Conservation (phyloP, 2,329 filamentous ascomycete genomes). For the Xylariaceae sp. region DNA sequence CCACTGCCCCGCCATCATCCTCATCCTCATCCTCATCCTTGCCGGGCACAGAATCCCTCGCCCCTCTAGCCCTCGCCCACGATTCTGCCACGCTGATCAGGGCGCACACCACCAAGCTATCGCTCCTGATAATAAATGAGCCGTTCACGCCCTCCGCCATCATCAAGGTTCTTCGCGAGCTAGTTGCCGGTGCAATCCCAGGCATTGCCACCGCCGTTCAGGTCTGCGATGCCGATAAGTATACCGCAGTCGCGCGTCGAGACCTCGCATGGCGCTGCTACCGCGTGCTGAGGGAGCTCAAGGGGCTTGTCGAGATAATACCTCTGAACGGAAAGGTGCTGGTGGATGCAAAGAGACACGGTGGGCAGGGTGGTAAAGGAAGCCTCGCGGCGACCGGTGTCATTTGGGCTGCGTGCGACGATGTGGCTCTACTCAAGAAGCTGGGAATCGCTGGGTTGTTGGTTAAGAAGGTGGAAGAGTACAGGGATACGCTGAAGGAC, state of each 20-base stretch:
- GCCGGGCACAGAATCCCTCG: slow-evolving; percentile 39
- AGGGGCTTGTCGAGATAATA: slow-evolving; percentile 62
- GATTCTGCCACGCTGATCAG: slow-evolving; percentile 74
- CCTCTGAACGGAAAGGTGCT: slow-evolving; percentile 59
- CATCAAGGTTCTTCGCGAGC: slow-evolving; percentile 67
- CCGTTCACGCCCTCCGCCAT: slow-evolving; percentile 84
- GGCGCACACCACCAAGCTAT: slow-evolving; percentile 85
- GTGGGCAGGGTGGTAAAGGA: slow-evolving; percentile 48
- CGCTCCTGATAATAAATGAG: slow-evolving; percentile 81
- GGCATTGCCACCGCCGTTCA: slow-evolving; percentile 73
- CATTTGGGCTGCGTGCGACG: slow-evolving; percentile 83
- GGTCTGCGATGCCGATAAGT: slow-evolving; percentile 61
- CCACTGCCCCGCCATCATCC: slow-evolving; percentile 19
- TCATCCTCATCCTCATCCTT: slow-evolving; percentile 15
- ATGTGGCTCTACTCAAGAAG: slow-evolving; percentile 63
- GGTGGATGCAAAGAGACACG: slow-evolving; percentile 50
- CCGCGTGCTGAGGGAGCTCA: slow-evolving; percentile 65
- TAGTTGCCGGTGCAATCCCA: slow-evolving; percentile 74
- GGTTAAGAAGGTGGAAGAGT: slow-evolving; percentile 71
- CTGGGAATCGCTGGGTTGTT: slow-evolving; percentile 72
- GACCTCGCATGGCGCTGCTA: slow-evolving; percentile 65
- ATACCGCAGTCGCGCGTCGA: slow-evolving; percentile 63
- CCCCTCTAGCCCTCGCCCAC: slow-evolving; percentile 69
- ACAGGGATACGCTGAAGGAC: slow-evolving; percentile 76
- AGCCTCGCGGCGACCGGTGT: slow-evolving; percentile 71